A percentile compares a stretch with the other conserved stretches of the same genome.
phyloP scores from a whole-genome alignment of 805 yeast species.

The Tetrapisispora iriomotensis region DNA sequence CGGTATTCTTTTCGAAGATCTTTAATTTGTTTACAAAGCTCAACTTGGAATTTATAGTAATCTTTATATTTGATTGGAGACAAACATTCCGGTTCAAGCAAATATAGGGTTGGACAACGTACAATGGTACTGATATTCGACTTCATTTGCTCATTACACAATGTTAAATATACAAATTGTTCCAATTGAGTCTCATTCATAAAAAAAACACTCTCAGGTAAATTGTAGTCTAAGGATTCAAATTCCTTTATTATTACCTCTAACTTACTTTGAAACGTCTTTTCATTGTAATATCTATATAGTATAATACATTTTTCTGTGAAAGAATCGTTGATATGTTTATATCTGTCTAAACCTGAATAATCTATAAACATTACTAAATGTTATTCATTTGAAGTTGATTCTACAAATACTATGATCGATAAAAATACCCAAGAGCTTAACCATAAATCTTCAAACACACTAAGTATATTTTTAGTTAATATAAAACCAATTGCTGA shows the following conservation, averaged over 20 bases:
- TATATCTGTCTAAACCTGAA: constrained; percentile 14
- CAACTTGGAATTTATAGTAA: constrained; percentile 2
- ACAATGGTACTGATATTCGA: constrained; percentile 5
- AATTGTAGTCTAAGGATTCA: not conserved
- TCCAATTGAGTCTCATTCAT: constrained; percentile 1
- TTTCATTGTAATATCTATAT: constrained; percentile 5
- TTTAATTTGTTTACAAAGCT: not conserved
- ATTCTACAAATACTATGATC: not conserved
- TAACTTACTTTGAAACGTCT: not conserved
- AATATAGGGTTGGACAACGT: constrained; percentile 16
- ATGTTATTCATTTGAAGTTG: not conserved
- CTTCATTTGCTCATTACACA: constrained; percentile 14
- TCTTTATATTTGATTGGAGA: constrained; percentile 1
- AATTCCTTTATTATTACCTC: not conserved
- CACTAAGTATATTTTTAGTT: no score
- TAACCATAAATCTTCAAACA: no score
- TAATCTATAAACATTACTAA: constrained; percentile 18
- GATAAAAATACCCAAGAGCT: no score
- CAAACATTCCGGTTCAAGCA: constrained; percentile 8
- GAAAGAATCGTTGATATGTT: constrained; percentile 11
- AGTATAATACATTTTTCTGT: constrained; percentile 1
- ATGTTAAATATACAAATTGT: constrained; percentile 8
- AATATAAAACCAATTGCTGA: no score
- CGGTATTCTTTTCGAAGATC: constrained; percentile 4
- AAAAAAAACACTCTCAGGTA: not conserved